Conservation (phyloP, 495 filamentous ascomycete genomes). For the Pyrenula massariospora region DNA sequence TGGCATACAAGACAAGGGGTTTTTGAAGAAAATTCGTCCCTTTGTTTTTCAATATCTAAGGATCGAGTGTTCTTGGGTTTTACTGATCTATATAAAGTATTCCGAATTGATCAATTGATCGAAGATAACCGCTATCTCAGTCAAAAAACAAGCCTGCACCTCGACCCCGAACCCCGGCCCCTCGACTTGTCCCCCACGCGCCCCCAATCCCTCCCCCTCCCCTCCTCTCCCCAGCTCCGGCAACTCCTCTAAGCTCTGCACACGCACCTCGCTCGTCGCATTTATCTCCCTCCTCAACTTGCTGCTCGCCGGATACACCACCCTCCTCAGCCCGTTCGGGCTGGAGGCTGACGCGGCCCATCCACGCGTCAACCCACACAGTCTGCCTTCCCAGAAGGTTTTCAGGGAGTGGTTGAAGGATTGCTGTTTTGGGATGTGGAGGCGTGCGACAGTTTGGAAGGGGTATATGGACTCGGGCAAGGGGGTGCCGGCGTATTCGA, state of each 20-base stretch:
- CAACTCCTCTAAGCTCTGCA: constrained; percentile 18
- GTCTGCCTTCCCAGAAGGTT: constrained; percentile 35
- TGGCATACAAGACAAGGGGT: too few relatives aligned
- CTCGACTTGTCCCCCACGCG: neutral
- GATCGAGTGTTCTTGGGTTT: too few relatives aligned
- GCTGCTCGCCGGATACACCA: constrained; percentile 25
- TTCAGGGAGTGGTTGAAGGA: constrained; percentile 26
- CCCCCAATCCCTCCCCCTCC: neutral
- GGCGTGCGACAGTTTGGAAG: constrained; percentile 30
- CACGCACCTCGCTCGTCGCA: constrained; percentile 14
- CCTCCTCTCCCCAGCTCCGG: constrained; percentile 1
- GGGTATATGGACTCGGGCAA: constrained; percentile 38
- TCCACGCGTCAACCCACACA: constrained; percentile 32
- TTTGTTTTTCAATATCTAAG: too few relatives aligned
- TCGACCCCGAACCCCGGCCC: neutral
- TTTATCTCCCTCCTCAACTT: constrained; percentile 21
- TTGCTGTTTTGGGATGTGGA: constrained; percentile 33
- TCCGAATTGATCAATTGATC: too few relatives aligned
- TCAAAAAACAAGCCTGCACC: too few relatives aligned
- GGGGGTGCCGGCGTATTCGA: constrained; percentile 34
- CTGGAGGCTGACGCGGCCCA: constrained; percentile 29
- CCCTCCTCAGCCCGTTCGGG: constrained; percentile 29
- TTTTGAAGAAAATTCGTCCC: too few relatives aligned
- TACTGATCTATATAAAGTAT: too few relatives aligned
- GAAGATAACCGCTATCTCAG: too few relatives aligned